These are phyloP conservation scores for Amaranthus tricolor DNA, from an alignment of 179 eudicot species.

Conservation along the genomic window DNA sequence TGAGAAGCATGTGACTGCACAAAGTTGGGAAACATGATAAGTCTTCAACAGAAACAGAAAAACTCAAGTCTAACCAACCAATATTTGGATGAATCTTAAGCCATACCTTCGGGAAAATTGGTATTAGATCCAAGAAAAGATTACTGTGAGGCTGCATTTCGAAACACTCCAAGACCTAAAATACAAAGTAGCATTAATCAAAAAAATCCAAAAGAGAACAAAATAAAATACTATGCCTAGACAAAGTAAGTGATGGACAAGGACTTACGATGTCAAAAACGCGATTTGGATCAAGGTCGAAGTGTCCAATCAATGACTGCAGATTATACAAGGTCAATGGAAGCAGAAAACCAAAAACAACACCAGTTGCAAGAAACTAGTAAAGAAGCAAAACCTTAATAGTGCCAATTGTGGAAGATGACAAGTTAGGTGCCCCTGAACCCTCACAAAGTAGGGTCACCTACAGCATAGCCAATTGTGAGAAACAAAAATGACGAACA, in stretches of 20 bases:
- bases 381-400: conserved; percentile 61
- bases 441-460: conserved; percentile 93
- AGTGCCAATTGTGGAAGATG: conserved; percentile 79
- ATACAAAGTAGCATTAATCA: conserved; percentile 2
- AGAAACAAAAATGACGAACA: conserved; percentile 8
- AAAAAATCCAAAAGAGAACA: neutral
- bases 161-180: conserved; percentile 91
- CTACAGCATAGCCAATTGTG: conserved; percentile 41
- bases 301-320: conserved; percentile 99
- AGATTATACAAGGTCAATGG: conserved; percentile 19
- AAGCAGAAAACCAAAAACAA: conserved; percentile 8
- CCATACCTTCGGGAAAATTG: conserved; percentile 94
- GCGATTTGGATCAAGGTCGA: conserved; percentile 97
- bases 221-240: neutral
- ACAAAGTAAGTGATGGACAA: neutral
- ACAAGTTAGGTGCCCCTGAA: conserved; percentile 59
- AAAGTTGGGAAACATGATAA: conserved; percentile 23
- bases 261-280: conserved; percentile 96
- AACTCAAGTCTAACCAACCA: neutral
- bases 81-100: neutral
- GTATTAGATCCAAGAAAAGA: conserved; percentile 83
- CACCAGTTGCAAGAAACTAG: conserved; percentile 9
- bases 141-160: conserved; percentile 82
- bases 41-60: conserved; percentile 5
- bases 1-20: conserved; percentile 98